Percentiles rank a stretch among this genome's conserved stretches.
Evolutionary conservation across 129 eudicot species (phyloP).

Genomic region (Pulicaria dysenterica): DNA sequence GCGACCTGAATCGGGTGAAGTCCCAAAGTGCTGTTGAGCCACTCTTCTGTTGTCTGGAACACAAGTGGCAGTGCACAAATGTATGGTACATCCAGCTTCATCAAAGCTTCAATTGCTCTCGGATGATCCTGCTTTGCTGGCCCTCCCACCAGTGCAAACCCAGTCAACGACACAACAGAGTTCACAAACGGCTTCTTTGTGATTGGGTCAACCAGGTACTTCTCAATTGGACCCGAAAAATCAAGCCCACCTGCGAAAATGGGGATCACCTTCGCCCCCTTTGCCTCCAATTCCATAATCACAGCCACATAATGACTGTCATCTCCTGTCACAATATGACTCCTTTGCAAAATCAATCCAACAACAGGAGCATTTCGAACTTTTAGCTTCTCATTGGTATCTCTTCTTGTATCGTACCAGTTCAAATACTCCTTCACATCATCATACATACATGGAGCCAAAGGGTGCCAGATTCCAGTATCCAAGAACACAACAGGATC

Average conservation of each 20-base stretch:
- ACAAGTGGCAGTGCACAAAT: constrained; percentile 93
- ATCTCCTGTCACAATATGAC: constrained; percentile 98
- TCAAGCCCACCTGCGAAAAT: constrained; percentile 98
- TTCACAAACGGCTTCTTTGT: constrained; percentile 88
- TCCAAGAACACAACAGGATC: constrained; percentile 97
- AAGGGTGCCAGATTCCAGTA: constrained; percentile 94
- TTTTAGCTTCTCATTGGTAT: constrained; percentile 84
- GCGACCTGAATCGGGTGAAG: constrained; percentile 99
- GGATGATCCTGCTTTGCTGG: constrained; percentile 99
- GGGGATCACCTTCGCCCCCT: constrained; percentile 94
- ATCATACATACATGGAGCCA: constrained; percentile 99
- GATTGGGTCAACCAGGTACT: constrained; percentile 78
- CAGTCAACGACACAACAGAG: constrained; percentile 85
- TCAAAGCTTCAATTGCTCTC: constrained; percentile 83
- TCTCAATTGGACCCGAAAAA: constrained; percentile 94
- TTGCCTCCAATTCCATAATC: constrained; percentile 96
- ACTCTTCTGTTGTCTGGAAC: constrained; percentile 98
- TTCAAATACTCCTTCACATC: constrained; percentile 98
- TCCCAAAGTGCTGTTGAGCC: constrained; percentile 97
- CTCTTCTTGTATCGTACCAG: constrained; percentile 97
- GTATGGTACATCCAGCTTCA: constrained; percentile 96
- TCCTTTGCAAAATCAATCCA: constrained; percentile 86
- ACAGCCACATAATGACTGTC: constrained; percentile 98
- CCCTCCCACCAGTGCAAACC: constrained; percentile 98
- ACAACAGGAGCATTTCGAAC: constrained; percentile 64